Evolutionary conservation across 495 filamentous ascomycete genomes (phyloP).

Genomic region (Staphylotrichum longicolle): DNA sequence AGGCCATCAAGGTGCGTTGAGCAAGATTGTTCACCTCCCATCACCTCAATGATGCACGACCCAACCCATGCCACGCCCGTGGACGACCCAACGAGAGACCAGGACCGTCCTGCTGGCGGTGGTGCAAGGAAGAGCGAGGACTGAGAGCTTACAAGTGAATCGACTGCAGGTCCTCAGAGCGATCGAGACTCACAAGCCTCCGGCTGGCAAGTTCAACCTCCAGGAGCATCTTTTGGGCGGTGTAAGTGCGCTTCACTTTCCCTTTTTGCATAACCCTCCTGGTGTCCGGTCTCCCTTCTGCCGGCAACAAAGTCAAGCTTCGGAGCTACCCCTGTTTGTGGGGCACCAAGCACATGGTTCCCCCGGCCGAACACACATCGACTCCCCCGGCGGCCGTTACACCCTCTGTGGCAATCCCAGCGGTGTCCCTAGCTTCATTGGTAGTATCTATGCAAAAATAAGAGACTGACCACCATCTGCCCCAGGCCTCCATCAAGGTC

Average conservation of each 20-base stretch:
- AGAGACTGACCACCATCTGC: not conserved
- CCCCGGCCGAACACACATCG: not conserved
- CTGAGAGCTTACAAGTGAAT: conserved; percentile 15
- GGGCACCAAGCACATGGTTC: conserved; percentile 1
- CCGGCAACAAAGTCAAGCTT: not conserved
- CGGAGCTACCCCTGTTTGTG: conserved; percentile 13
- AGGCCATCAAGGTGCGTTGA: conserved; percentile 76
- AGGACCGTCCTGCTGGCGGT: not conserved
- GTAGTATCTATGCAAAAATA: not conserved
- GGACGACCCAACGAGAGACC: not conserved
- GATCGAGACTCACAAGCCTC: conserved; percentile 65
- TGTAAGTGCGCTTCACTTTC: conserved; percentile 55
- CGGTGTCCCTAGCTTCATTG: too few species aligned
- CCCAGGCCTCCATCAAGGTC: conserved; percentile 82
- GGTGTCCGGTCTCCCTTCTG: too few species aligned
- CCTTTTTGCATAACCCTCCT: not conserved
- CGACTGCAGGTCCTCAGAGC: conserved; percentile 64
- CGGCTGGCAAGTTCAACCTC: conserved; percentile 77
- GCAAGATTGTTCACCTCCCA: not conserved
- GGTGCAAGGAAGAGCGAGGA: not conserved
- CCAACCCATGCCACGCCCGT: not conserved
- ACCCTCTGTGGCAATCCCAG: too few species aligned
- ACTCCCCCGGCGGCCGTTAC: too few species aligned
- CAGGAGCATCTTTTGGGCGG: conserved; percentile 90
- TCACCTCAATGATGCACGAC: not conserved